Percentiles rank a stretch among this genome's conserved stretches.
Evolutionary conservation across 306 rosid genomes (phyloP).

Genomic region (Rosa multiflora): DNA sequence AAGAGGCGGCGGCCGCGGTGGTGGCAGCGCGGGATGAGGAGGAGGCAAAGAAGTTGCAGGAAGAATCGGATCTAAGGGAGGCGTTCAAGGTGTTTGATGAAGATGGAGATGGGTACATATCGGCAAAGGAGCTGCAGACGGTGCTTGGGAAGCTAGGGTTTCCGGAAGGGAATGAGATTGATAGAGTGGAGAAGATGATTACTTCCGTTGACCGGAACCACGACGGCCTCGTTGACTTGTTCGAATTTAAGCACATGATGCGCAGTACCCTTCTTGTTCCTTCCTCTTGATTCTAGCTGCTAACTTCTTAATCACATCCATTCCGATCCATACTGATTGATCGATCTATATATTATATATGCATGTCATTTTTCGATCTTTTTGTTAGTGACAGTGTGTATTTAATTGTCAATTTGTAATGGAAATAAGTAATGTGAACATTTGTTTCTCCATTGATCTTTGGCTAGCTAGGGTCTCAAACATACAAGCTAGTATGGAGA

Average conservation of each 20-base stretch:
- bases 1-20: neutral
- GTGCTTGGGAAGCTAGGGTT: conserved; percentile 74
- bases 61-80: conserved; percentile 66
- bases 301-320: neutral
- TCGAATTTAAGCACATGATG: conserved; percentile 90
- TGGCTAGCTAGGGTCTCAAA: neutral
- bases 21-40: neutral
- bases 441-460: neutral
- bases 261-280: conserved; percentile 35
- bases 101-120: conserved; percentile 79
- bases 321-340: neutral
- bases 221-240: conserved; percentile 80
- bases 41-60: conserved; percentile 21
- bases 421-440: neutral
- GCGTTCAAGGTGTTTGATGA: conserved; percentile 92
- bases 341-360: neutral
- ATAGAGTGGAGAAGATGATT: conserved; percentile 67
- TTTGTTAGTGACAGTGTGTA: neutral
- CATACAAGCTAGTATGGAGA: neutral
- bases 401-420: neutral
- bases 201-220: conserved; percentile 63
- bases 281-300: conserved; percentile 16
- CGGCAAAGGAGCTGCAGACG: conserved; percentile 69
- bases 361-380: neutral
- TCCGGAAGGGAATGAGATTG: conserved; percentile 58